These are phyloP conservation scores for Apophysomyces trapeziformis DNA, from an alignment of 371 early-diverging fungal genomes.

Conservation along the genomic window DNA sequence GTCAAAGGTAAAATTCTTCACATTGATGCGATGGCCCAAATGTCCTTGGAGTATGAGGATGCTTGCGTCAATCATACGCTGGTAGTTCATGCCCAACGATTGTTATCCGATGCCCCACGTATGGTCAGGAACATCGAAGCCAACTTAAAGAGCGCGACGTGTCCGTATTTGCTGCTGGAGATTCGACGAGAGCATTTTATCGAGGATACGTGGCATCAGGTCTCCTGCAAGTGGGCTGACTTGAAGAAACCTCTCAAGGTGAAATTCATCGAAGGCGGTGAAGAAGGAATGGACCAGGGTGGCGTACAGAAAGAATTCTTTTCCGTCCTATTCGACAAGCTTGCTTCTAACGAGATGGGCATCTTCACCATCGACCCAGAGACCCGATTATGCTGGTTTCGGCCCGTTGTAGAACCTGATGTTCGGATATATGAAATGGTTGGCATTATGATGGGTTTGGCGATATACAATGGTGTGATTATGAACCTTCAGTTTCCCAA, in stretches of 20 bases:
- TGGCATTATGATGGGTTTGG: slow-evolving; percentile 43
- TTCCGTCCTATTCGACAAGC: slow-evolving; percentile 84
- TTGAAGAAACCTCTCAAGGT: slow-evolving; percentile 85
- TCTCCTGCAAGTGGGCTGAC: slow-evolving; percentile 56
- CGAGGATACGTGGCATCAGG: slow-evolving; percentile 70
- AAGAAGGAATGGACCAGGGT: slow-evolving; percentile 93
- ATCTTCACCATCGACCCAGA: slow-evolving; percentile 69
- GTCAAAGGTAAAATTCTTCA: slow-evolving; percentile 79
- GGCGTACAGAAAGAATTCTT: slow-evolving; percentile 98
- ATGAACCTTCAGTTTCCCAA: slow-evolving; percentile 67
- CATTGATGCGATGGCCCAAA: slow-evolving; percentile 83
- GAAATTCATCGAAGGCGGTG: slow-evolving; percentile 83
- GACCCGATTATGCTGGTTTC: slow-evolving; percentile 84
- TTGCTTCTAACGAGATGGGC: slow-evolving; percentile 81
- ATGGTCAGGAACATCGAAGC: slow-evolving; percentile 48
- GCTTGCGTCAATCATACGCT: slow-evolving; percentile 82
- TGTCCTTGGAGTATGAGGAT: slow-evolving; percentile 83
- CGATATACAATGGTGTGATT: slow-evolving; percentile 89
- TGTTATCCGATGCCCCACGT: slow-evolving; percentile 60
- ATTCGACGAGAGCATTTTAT: slow-evolving; percentile 73
- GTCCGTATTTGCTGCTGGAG: slow-evolving; percentile 82
- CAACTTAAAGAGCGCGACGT: slow-evolving; percentile 54
- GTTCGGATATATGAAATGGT: slow-evolving; percentile 76
- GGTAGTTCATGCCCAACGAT: slow-evolving; percentile 67
- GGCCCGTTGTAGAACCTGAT: slow-evolving; percentile 55